Evolutionary conservation across 306 rosid species (phyloP).

Genomic region (Trifolium repens): DNA sequence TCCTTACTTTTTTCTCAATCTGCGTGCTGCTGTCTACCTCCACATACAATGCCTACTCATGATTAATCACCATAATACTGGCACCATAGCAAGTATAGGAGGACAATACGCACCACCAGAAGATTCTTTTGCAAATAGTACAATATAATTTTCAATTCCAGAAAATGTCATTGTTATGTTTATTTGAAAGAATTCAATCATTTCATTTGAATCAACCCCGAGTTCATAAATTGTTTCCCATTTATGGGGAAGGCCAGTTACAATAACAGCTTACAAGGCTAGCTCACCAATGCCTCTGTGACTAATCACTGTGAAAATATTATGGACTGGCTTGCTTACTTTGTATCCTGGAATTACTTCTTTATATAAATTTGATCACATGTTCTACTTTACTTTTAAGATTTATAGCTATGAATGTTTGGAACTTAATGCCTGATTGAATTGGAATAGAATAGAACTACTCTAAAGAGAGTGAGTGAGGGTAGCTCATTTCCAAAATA

Average conservation of each 20-base stretch:
- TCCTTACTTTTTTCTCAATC: conserved; percentile 7
- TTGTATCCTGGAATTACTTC: background rate
- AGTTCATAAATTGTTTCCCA: background rate
- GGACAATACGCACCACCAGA: background rate
- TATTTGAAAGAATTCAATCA: background rate
- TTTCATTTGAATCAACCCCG: background rate
- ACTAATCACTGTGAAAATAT: background rate
- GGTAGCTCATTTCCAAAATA: background rate
- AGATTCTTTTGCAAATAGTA: background rate
- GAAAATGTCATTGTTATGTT: background rate
- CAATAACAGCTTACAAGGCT: background rate
- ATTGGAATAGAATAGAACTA: background rate
- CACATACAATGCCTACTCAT: background rate
- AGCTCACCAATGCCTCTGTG: background rate
- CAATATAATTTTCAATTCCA: background rate
- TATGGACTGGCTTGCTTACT: too few species aligned
- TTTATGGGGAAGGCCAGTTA: too few species aligned
- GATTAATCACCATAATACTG: background rate
- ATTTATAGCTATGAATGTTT: too few species aligned
- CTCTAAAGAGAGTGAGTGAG: background rate
- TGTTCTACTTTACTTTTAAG: background rate
- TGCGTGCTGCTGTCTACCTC: background rate
- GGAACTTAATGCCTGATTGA: background rate
- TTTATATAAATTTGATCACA: background rate
- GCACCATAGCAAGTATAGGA: background rate